Percentiles rank a stretch among this genome's conserved stretches.
These are phyloP conservation scores for Nicotiana sylvestris DNA, from an alignment of 257 asterid species.

Conservation along the genomic window DNA sequence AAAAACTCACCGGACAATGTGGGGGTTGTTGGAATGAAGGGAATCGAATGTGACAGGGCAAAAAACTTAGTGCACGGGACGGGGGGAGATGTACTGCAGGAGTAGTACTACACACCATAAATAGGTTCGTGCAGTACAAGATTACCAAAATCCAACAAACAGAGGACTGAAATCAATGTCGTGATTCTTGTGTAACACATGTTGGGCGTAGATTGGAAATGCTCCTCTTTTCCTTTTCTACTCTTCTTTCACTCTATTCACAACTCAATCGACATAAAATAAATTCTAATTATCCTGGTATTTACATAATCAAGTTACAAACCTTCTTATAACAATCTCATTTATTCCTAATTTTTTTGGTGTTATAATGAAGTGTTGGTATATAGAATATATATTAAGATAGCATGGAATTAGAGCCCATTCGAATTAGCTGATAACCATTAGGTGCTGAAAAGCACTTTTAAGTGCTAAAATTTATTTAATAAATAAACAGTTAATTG, in stretches of 20 bases:
- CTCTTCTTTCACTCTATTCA: not conserved
- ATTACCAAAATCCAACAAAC: not conserved
- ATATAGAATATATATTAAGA: too few relatives aligned
- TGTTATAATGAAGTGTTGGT: too few relatives aligned
- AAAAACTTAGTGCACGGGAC: not conserved
- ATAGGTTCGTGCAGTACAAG: not conserved
- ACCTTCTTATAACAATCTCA: accelerated
- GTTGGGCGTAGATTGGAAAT: not conserved
- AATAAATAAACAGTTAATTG: too few relatives aligned
- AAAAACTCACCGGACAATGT: not conserved
- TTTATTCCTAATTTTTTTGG: too few relatives aligned
- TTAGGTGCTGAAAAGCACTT: too few relatives aligned
- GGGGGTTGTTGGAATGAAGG: conserved; percentile 5
- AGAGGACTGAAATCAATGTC: not conserved
- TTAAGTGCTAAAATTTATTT: too few relatives aligned
- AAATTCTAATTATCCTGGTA: too few relatives aligned
- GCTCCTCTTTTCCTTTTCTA: not conserved
- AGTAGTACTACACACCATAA: not conserved
- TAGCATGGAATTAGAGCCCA: too few relatives aligned
- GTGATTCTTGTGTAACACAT: not conserved
- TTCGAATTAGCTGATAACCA: too few relatives aligned
- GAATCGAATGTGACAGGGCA: not conserved
- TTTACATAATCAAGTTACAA: too few relatives aligned
- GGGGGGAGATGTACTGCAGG: not conserved
- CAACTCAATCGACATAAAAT: not conserved